These are phyloP conservation scores for Chaetomium olivaceum DNA, from an alignment of 2,329 filamentous ascomycete genomes.

Conservation along the genomic window DNA sequence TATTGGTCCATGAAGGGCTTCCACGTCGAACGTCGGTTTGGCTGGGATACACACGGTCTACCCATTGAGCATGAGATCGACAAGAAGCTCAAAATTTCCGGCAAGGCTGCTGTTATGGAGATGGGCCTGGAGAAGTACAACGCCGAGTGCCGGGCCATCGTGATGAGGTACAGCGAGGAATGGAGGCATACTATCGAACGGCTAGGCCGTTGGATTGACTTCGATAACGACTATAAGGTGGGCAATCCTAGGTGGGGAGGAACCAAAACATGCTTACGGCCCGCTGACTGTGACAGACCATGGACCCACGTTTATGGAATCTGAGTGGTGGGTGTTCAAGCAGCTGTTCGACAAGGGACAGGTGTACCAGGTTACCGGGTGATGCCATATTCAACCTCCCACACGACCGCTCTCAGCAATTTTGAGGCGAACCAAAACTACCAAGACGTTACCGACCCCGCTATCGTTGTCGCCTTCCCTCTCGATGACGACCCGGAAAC, in stretches of 20 bases:
- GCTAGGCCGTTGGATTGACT: constrained; percentile 93
- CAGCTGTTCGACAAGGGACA: constrained; percentile 85
- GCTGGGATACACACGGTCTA: constrained; percentile 92
- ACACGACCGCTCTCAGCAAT: constrained; percentile 87
- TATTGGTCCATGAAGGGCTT: constrained; percentile 98
- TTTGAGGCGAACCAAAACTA: constrained; percentile 96
- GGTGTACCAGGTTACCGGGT: constrained; percentile 87
- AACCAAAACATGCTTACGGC: background rate
- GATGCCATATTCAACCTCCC: constrained; percentile 91
- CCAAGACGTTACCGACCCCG: constrained; percentile 87
- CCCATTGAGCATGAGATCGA: constrained; percentile 98
- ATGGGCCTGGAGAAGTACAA: constrained; percentile 90
- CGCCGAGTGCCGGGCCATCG: constrained; percentile 84
- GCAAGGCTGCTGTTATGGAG: constrained; percentile 81
- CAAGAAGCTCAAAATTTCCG: constrained; percentile 85
- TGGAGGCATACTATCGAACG: constrained; percentile 88
- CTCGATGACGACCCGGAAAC: constrained; percentile 75
- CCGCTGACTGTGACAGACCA: constrained; percentile 59
- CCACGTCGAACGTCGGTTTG: constrained; percentile 88
- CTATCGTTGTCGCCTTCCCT: constrained; percentile 85
- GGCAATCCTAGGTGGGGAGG: background rate
- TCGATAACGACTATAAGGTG: constrained; percentile 95
- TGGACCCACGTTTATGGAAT: constrained; percentile 97
- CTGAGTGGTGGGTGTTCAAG: constrained; percentile 96
- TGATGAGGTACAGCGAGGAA: constrained; percentile 85